Evolutionary conservation across 768 basidiomycete genomes (phyloP), one percentile per base, ranked within the genome.

Genomic region (Thelephora aurantiotincta): DNA sequence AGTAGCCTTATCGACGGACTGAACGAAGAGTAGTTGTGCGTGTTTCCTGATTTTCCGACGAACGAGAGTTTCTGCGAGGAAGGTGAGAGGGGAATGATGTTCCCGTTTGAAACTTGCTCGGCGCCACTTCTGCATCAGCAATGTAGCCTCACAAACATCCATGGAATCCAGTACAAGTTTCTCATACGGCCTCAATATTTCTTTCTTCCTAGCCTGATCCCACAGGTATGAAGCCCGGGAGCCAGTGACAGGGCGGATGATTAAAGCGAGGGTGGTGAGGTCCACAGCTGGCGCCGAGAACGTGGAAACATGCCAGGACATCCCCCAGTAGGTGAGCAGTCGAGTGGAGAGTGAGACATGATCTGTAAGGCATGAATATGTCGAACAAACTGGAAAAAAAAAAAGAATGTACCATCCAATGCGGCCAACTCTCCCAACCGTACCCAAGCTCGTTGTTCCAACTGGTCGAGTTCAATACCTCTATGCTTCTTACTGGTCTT

Each of bases 181-280:
- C 59, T 85, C 80, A 50, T 71, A 68, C 6, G 69, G 60, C 11
- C 70, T 61, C 14, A 65, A 55, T 30, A 62, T 55, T 46, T 55
- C 52, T 33, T 59, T 57, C 26, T 59, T 50, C 38, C 60, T 52
- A 16, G 68, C 65, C 48, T 61, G 61, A 16, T 60, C 53, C 74
- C 75, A 74, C 12, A 74, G 60, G 7, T 63, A 55, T 2, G 62
- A 60, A 4, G 80, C 75, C 44, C 67, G 71, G 6, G 64, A 52
- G 20, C 63, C 58, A 49, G 55, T 68, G 50, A 78, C 53, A 11
- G 69, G 64, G n/a, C 67, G 66, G 11, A 77, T 58, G 37, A 77
- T 66, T 16, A 85, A 63, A 0, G 82, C 73, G 22, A 80, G 68
- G 0, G 80, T 80, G 4, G 69, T 68, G 18, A 78, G 61, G 46